Evolutionary conservation across 2,329 filamentous ascomycete genomes (phyloP).

Genomic region (Trichoderma oligosporum): DNA sequence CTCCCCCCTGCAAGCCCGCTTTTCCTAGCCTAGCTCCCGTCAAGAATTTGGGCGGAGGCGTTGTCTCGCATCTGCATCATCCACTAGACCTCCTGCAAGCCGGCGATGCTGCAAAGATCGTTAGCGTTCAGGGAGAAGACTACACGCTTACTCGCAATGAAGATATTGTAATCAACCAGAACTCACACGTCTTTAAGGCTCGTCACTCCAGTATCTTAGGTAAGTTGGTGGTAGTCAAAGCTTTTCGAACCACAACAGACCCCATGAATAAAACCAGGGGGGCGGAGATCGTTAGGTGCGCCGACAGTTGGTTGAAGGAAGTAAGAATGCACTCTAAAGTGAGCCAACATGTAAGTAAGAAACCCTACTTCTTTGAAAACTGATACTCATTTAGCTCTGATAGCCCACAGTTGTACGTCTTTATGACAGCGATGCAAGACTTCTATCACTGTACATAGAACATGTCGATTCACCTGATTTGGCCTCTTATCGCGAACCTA

Average conservation of each 20-base stretch:
- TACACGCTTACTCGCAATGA: not conserved
- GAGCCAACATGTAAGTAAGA: not conserved
- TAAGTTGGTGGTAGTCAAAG: not conserved
- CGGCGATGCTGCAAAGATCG: not conserved
- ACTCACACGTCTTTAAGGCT: not conserved
- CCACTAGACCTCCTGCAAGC: not conserved
- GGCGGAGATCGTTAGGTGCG: not conserved
- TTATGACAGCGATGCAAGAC: not conserved
- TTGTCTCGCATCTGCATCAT: too few species aligned
- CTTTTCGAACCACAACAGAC: not conserved
- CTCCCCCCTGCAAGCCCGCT: not conserved
- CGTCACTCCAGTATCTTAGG: not conserved
- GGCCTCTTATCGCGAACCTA: not conserved
- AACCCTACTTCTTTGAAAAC: not conserved
- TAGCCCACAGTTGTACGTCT: not conserved
- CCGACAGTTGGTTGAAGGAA: not conserved
- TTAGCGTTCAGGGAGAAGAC: not conserved
- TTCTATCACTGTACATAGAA: not conserved
- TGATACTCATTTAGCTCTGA: not conserved
- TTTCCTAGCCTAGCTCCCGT: not conserved
- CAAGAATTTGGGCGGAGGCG: too few species aligned
- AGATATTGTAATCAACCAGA: not conserved
- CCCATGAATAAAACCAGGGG: too few species aligned
- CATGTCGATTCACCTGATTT: not conserved
- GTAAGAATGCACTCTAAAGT: not conserved